Evolutionary conservation across 1,139 yeast species (phyloP), one percentile per base, ranked within the genome.

Genomic region (Komagataea norvegica): DNA sequence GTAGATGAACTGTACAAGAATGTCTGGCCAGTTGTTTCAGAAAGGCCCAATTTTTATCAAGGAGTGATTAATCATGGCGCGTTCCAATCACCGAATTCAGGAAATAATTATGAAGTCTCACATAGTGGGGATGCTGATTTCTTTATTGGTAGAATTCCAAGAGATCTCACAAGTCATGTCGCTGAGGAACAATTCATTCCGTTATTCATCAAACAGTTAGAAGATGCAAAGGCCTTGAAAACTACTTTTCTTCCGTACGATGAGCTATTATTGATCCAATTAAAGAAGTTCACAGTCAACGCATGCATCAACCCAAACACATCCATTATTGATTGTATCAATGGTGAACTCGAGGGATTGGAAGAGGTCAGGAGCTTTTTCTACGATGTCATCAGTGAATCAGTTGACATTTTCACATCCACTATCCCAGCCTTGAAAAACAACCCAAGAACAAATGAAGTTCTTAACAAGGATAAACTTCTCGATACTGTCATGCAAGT

Each of bases 41-140:
- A 52, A 2, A 61, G 80, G 44, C 95, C 95, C 14, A 64, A 62
- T 14, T 54, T 89, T 8, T 76, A 68, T 52, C 82, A 79, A 54
- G 96, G 89, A 32, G 78, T 89, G 13, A 79, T 81, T 27, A 74
- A 87, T 3, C 96, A 89, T 59, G 97, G 96, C 4, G 87, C 83
- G 3, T 71, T 68, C 49, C 62, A 67, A 39, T 49, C 62, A 0
- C 55, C 66, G 6, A 66, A 71, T 14, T 25, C 35, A 9, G 35
- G 28, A 6, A 34, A 49, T 8, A 57, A 51, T 9, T 59, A 48
- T 34, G 56, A 51, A 1, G 74, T 70, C 41, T 73, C 75, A 29
- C 93, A 82, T 59, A 87, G 81, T 7, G 91, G 89, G 1, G 57
- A 58, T 22, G 94, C 89, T 1, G 67, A 68, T 32, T 57, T 86